phyloP scores from a whole-genome alignment of 805 yeast genomes.

The Nakazawaea sp. region DNA sequence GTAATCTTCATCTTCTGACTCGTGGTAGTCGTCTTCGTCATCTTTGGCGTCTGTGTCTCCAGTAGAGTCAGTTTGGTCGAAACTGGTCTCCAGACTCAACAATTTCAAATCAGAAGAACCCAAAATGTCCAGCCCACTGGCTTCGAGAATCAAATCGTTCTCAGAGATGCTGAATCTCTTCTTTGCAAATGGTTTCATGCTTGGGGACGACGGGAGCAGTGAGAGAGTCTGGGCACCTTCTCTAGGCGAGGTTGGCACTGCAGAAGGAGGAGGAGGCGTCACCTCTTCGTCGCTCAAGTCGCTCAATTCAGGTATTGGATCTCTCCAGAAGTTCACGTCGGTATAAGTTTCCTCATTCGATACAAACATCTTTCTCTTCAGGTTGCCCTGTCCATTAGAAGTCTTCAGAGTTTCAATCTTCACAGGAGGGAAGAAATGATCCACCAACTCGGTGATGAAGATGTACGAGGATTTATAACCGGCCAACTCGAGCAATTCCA shows the following conservation, averaged over 20 bases:
- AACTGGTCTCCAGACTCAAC: too few relatives aligned
- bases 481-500: constrained; percentile 91
- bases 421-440: constrained; percentile 94
- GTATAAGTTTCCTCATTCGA: constrained; percentile 57
- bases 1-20: constrained; percentile 22
- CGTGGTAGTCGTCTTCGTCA: constrained; percentile 21
- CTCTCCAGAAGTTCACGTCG: constrained; percentile 91
- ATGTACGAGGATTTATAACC: constrained; percentile 88
- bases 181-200: constrained; percentile 1
- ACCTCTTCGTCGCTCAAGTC: constrained; percentile 56
- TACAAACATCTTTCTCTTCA: constrained; percentile 7
- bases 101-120: too few relatives aligned
- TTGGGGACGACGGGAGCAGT: constrained; percentile 7
- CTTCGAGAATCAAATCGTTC: too few relatives aligned
- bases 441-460: constrained; percentile 87
- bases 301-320: constrained; percentile 59
- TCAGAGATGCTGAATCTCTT: constrained; percentile 4
- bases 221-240: constrained; percentile 6
- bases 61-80: too few relatives aligned
- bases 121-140: too few relatives aligned
- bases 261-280: constrained; percentile 12
- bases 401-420: constrained; percentile 15
- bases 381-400: constrained; percentile 13
- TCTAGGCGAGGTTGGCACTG: constrained; percentile 10
- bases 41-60: constrained; percentile 13